Evolutionary conservation across 345 rosid species (phyloP), one percentile per base, ranked within the genome.

Genomic region (Eucalyptus curtisii): DNA sequence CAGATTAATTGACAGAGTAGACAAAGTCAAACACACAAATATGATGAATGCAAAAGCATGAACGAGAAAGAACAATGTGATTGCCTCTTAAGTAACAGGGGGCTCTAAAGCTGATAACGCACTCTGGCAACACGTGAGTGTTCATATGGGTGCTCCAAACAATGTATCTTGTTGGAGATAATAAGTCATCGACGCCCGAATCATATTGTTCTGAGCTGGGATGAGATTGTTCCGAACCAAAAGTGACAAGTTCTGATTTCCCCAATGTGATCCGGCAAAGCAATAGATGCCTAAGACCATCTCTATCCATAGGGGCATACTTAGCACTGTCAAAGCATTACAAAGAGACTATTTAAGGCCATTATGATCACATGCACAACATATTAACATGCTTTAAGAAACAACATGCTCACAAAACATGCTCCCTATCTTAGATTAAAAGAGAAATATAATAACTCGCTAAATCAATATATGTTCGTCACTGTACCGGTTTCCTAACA

Each of bases 181-280:
- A 16, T 47, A 86, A 86, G 87, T 90, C n/a, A n/a, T 90, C 94
- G 3, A 90, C 90, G 13, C 91, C 92, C 5, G 86, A 86, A 48
- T 89, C 91, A 12, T 71, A 90, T 81, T 88, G 82, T 49, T n/a
- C 44, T 3, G 91, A 82, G 49, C 89, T 91, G 9, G 91, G 90
- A 24, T 90, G 88, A 55, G 59, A 49, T 31, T 86, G 13, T 10
- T 33, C 12, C 5, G 25, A 68, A 11, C 98, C 96, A 44, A 95
- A 93, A 79, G 42, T 92, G 80, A 97, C 93, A 49, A 90, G 88
- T 93, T 97, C 98, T 48, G 92, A n/a, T 81, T 93, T 96, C 30
- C 99, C 98, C 55, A 96, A 87, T 86, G 95, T 86, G 40, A 97
- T 93, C 47, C 97, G 97, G 80, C 97, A 97, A 27, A 97, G 94